Evolutionary conservation across 768 basidiomycete genomes (phyloP), one percentile per base, ranked within the genome.

Genomic region (Lentinula lateritia): DNA sequence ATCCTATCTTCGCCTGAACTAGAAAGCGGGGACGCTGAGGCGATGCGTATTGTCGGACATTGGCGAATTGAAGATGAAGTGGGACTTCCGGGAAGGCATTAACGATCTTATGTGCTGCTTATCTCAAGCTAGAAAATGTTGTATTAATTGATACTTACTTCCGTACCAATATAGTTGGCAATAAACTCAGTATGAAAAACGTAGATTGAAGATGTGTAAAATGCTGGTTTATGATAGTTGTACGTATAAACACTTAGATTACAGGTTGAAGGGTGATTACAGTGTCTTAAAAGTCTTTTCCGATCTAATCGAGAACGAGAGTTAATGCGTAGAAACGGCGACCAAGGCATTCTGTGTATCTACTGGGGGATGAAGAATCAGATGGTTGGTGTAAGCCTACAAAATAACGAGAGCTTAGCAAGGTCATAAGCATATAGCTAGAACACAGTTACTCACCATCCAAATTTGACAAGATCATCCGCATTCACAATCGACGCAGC

Each of bases 41-140:
- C 95, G 0, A 98, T 99, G 96, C 77, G 84, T 38, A 83, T 90
- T 65, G 94, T 99, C 0, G 97, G 96, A 0, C 76, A 79, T 58
- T 99, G 97, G 97, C 84, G 81, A 45, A 86, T 93, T 39, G 89
- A 92, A 64, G 87, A 90, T 64, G 89, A 89, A 3, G 79, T 87
- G 1, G 80, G 82, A 0, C 73, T 83, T 8, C 72, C 83, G 2
- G 84, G 82, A 42, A 75, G 87, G 61, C 89, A 90, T 72, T 89
- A 71, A 75, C 39, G 32, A 41, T 56, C 38, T 16, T 34, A 39
- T 36, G 35, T 9, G 15, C 18, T 55, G 38, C 41, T 20, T 55
- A 20, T 28, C 8, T 13, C 39, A 20, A 43, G 55, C 36, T 55
- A 42, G 6, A 6, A 38, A 42, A 43, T 39, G 23, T 56, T 56